Base-by-base conservation (phyloP, 441 rosid genomes). In the Isatis lusitanica region DNA sequence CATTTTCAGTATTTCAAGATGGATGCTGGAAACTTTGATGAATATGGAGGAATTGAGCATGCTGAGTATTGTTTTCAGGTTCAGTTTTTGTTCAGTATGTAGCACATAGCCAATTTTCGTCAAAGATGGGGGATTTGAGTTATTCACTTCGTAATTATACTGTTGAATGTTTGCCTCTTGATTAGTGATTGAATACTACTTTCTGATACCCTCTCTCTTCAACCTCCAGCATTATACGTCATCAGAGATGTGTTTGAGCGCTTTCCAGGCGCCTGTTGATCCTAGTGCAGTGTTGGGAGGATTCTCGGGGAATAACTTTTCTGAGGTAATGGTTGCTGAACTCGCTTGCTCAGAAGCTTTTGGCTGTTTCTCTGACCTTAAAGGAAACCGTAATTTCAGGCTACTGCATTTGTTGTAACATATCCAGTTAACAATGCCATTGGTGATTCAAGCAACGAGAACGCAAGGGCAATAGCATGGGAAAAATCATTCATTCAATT, bases 21-120 rank as follows among this genome's bases (percentile, higher is more conserved):
- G 92, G 87, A 89, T 47, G 78, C 73, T n/a, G 90, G 73, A 52
- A 87, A 71, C 70, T 85, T 77, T 82, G 85, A 87, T 47, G 78
- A 73, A 12, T 87, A 85, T 82, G 94, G 94, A 70, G 92, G 94
- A 74, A 83, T 85, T 73, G 74, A 33, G 63, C 94, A 89, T 83
- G 88, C 84, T 66, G 85, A 86, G 81, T 89, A 89, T 70, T 89
- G 94, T 74, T 87, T 89, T 77, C 85, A 89, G 92, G 94, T 89
- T 52, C 42, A 60, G 1, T 52, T 65, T 47, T 46, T 71, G 42
- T 60, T 61, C 44, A 65, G 30, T 36, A 63, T 63, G 21, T 67
- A 40, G 38, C 33, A 18, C 38, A 66, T 50, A 40, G 47, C 73
- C 48, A 52, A 39, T 40, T 74, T 63, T 74, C 9, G 53, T 39